phyloP scores from a whole-genome alignment of 2,329 filamentous ascomycete species.

The Fusarium globosum region DNA sequence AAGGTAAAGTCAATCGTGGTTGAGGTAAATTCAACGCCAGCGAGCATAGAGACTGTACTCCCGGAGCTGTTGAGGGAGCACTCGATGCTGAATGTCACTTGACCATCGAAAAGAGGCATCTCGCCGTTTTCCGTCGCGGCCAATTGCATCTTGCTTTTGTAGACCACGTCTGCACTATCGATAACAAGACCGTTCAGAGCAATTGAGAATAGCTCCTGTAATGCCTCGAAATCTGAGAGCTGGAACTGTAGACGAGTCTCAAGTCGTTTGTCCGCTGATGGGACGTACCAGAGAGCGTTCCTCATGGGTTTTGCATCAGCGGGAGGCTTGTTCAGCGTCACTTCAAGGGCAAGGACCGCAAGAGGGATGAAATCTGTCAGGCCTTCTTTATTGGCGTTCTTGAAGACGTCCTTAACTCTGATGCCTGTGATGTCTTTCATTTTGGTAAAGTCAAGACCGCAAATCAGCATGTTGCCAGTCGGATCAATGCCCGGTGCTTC shows the following conservation, averaged over 20 bases:
- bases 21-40: background rate
- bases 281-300: background rate
- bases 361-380: background rate
- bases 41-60: background rate
- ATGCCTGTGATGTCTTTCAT: background rate
- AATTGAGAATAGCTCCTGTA: background rate
- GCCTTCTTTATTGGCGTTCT: background rate
- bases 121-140: background rate
- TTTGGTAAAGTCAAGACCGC: background rate
- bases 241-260: slow-evolving; percentile 4
- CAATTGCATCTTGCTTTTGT: background rate
- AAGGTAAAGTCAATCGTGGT: background rate
- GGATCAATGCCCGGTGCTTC: background rate
- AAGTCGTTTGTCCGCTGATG: background rate
- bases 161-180: background rate
- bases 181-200: background rate
- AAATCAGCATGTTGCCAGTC: background rate
- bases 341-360: background rate
- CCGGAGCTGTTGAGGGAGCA: background rate
- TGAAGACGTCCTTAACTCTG: background rate
- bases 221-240: background rate
- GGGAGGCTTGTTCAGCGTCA: background rate
- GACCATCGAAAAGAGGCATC: background rate
- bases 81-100: background rate
- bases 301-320: background rate